Base-by-base conservation (phyloP, 1,284 basidiomycete genomes). In the Cryptococcus sp. region DNA sequence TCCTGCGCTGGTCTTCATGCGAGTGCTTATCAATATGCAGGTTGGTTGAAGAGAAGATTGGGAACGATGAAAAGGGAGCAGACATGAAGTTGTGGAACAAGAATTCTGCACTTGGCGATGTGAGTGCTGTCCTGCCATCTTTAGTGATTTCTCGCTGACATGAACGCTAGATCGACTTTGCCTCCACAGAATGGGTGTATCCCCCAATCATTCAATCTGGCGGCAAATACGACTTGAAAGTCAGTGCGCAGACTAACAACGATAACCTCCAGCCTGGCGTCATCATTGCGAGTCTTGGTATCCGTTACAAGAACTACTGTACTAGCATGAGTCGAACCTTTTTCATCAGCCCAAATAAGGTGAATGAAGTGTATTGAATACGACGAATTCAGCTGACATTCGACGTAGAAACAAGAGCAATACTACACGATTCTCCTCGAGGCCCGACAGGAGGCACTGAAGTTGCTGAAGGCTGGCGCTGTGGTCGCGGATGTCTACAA, bases 161-260 rank as follows among this genome's bases (percentile, higher is more conserved):
- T 47, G 34, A 38, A 47, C 15, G 37, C 37, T 19, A 93, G 89
- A 83, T 93, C 57, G 94, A 99, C 74, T 93, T 90, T 83, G 81
- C 82, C 25, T 84, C 88, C 13, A 89, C 90, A 3, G 94, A 98
- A 78, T 95, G 94, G 80, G 91, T 91, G 66, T 97, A 95, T 76
- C 87, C 90, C 5, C 94, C 95, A 3, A 94, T 97, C 74, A 91
- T 98, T 70, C 94, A 97, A 72, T 97, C 93, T 3, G 89, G 89
- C 54, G 89, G 91, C 17, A 89, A 90, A 15, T 98, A 96, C 74
- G 94, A 98, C 72, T 82, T 98, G 51, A 86, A 88, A 62, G 88
- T 89, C 23, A 91, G 87, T 1, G 92, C 91, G 0, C 87, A 91
- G 74, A 94, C 93, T 2, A 88, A 89, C 25, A 80, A 84, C 34